Conservation (phyloP, 1,284 basidiomycete genomes). For the Peniophora sp. region DNA sequence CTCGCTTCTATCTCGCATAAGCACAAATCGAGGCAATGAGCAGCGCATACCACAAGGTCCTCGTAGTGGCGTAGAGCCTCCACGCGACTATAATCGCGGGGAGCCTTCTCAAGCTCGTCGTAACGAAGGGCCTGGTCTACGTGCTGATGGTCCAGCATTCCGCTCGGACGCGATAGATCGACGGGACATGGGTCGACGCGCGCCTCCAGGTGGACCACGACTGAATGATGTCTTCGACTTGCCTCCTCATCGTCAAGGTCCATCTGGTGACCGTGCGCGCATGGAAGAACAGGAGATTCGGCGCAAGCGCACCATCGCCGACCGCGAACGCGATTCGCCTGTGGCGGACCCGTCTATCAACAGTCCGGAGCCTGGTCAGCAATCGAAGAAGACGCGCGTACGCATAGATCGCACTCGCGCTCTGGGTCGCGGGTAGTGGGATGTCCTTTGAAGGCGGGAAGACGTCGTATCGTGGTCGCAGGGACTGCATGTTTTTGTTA, state of each 20-base stretch:
- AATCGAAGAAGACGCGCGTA: not conserved
- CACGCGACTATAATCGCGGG: slow-evolving; percentile 6
- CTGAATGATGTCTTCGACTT: too few relatives aligned
- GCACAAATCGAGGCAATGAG: slow-evolving; percentile 43
- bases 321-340: not conserved
- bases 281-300: slow-evolving; percentile 5
- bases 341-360: slow-evolving; percentile 12
- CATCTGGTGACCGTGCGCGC: slow-evolving; percentile 7
- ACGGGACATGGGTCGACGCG: not conserved
- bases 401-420: not conserved
- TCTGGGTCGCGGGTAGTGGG: too few relatives aligned
- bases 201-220: not conserved
- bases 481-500: too few relatives aligned
- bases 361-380: not conserved
- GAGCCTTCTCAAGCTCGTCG: slow-evolving; percentile 3
- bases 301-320: not conserved
- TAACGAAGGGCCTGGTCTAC: too few relatives aligned
- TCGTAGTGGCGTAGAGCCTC: slow-evolving; percentile 7
- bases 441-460: too few relatives aligned
- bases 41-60: slow-evolving; percentile 29
- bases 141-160: too few relatives aligned
- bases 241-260: too few relatives aligned
- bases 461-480: too few relatives aligned
- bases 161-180: not conserved
- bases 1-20: slow-evolving; percentile 62